Conservation (phyloP, 208 protist species). For the Acanthamoeba triangularis region DNA sequence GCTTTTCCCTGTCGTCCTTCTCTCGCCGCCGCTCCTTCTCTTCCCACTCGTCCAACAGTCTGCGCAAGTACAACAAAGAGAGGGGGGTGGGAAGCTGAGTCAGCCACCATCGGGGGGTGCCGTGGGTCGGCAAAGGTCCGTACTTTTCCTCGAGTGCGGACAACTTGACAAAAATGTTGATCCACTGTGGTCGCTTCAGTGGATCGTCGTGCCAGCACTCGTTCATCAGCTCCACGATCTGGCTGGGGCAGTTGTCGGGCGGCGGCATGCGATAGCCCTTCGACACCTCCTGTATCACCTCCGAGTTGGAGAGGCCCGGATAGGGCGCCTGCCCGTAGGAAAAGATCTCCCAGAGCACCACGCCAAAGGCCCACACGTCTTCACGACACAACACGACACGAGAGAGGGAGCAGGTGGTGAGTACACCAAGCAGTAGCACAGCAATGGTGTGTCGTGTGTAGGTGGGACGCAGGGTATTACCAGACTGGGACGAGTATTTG, state of each 20-base stretch:
- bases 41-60: constrained; percentile 20
- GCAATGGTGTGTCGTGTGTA: background rate
- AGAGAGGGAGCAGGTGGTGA: too few relatives aligned
- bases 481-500: constrained; percentile 46
- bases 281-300: constrained; percentile 63
- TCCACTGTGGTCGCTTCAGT: background rate
- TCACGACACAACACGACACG: background rate
- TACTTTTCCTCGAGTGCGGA: constrained; percentile 37
- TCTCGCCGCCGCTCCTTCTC: background rate
- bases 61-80: background rate
- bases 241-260: background rate
- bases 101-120: background rate
- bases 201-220: constrained; percentile 71
- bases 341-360: constrained; percentile 73
- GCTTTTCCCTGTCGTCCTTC: background rate
- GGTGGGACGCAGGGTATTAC: background rate
- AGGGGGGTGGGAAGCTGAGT: background rate
- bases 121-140: background rate
- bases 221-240: constrained; percentile 37
- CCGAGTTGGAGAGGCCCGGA: constrained; percentile 37
- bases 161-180: constrained; percentile 34
- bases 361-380: constrained; percentile 70
- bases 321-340: constrained; percentile 28
- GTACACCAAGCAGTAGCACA: too few relatives aligned
- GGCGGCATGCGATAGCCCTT: constrained; percentile 51